phyloP scores from a whole-genome alignment of 202 grass and related monocot genomes.

The Hordeum pubiflorum region DNA sequence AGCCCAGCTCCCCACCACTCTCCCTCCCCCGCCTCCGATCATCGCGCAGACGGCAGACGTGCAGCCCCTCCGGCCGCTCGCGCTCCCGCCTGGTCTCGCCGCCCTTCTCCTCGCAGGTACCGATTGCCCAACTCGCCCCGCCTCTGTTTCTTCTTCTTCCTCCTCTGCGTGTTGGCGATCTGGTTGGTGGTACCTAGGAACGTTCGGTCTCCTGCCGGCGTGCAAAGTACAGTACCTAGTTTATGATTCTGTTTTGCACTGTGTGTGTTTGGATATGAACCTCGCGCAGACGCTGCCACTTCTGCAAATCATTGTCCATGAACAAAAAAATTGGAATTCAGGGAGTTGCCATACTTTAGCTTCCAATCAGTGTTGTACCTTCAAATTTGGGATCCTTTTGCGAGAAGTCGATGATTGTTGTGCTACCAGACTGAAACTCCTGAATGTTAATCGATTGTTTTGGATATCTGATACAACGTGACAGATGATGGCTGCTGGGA shows the following conservation, averaged over 20 bases:
- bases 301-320: not conserved
- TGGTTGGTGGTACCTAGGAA: no score
- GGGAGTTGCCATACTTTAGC: not conserved
- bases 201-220: no score
- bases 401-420: not conserved
- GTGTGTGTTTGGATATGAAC: no score
- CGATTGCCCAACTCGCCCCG: not conserved
- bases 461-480: not conserved
- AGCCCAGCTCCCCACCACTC: not conserved
- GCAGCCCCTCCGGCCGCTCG: not conserved
- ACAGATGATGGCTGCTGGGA: conserved; percentile 71
- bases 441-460: not conserved
- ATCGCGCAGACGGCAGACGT: not conserved
- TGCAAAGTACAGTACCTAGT: no score
- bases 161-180: no score
- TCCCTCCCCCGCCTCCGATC: not conserved
- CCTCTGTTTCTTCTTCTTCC: not conserved
- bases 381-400: not conserved
- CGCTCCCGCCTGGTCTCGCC: no score
- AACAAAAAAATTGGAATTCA: not conserved
- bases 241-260: no score
- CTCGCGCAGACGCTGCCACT: no score
- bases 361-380: not conserved
- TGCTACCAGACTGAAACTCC: not conserved
- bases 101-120: not conserved